These are phyloP conservation scores for Hypoxylon subgilvum DNA, from an alignment of 495 filamentous ascomycete species.

Conservation along the genomic window DNA sequence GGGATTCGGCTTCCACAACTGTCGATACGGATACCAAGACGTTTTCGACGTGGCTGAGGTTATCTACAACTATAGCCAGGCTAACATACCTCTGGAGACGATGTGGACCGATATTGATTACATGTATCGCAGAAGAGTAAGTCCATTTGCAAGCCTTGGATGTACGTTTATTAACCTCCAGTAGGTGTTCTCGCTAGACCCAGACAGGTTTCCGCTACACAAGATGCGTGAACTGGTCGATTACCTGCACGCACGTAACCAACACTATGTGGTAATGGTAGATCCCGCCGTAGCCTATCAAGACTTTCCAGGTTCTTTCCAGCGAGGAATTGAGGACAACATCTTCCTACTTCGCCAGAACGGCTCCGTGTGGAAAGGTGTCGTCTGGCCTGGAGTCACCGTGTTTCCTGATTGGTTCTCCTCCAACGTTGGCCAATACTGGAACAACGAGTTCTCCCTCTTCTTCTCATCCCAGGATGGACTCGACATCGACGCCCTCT, in stretches of 20 bases:
- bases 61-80: slow-evolving; percentile 77
- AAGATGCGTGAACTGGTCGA: slow-evolving; percentile 72
- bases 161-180: neutral
- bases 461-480: slow-evolving; percentile 73
- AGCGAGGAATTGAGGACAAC: slow-evolving; percentile 64
- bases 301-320: slow-evolving; percentile 66
- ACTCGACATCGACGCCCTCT: slow-evolving; percentile 82
- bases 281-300: slow-evolving; percentile 79
- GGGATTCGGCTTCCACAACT: slow-evolving; percentile 84
- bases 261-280: slow-evolving; percentile 87
- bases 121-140: slow-evolving; percentile 65
- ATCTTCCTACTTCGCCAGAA: slow-evolving; percentile 71
- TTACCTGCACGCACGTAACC: slow-evolving; percentile 74
- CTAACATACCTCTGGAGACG: slow-evolving; percentile 80
- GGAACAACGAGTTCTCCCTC: slow-evolving; percentile 70
- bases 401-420: slow-evolving; percentile 89
- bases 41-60: slow-evolving; percentile 79
- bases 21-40: slow-evolving; percentile 77
- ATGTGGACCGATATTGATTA: slow-evolving; percentile 93
- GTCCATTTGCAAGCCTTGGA: neutral
- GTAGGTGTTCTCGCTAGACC: slow-evolving; percentile 75
- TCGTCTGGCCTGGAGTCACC: slow-evolving; percentile 85
- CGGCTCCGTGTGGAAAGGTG: slow-evolving; percentile 72
- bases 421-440: slow-evolving; percentile 68
- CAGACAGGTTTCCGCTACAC: slow-evolving; percentile 70